Conservation (phyloP, 495 filamentous ascomycete genomes). For the Penicillium argentinense region DNA sequence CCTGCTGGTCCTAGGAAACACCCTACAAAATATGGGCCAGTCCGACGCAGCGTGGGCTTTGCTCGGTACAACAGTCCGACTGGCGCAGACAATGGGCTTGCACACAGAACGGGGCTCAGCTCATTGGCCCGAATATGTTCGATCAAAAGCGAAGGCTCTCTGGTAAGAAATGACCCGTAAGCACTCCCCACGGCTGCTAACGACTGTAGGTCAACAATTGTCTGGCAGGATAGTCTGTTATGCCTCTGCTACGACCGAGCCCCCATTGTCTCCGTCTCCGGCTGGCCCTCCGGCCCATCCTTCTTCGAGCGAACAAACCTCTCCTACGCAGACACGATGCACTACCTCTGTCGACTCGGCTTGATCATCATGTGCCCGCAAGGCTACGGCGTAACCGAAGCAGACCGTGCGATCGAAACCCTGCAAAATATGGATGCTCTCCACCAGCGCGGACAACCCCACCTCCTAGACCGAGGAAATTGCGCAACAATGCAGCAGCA, state of each 20-base stretch:
- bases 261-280: constrained; percentile 27
- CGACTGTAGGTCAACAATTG: constrained; percentile 26
- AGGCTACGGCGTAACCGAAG: constrained; percentile 3
- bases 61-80: constrained; percentile 43
- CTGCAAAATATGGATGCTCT: constrained; percentile 25
- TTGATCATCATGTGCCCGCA: constrained; percentile 26
- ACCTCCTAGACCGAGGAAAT: constrained; percentile 21
- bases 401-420: constrained; percentile 16
- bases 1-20: constrained; percentile 46
- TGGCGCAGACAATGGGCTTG: constrained; percentile 47
- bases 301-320: constrained; percentile 12
- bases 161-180: constrained; percentile 19
- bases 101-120: constrained; percentile 30
- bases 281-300: constrained; percentile 19
- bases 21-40: constrained; percentile 49
- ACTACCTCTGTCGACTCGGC: constrained; percentile 25
- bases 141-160: constrained; percentile 22
- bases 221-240: constrained; percentile 40
- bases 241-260: constrained; percentile 38
- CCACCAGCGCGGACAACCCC: constrained; percentile 17
- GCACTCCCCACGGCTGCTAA: no score
- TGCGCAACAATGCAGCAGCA: constrained; percentile 35
- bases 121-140: constrained; percentile 27
- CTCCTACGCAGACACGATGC: constrained; percentile 33
- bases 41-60: constrained; percentile 50